A percentile compares a stretch with the other conserved stretches of the same genome.
phyloP scores from a whole-genome alignment of 1,284 basidiomycete genomes.

The Coriolopsis trogii region DNA sequence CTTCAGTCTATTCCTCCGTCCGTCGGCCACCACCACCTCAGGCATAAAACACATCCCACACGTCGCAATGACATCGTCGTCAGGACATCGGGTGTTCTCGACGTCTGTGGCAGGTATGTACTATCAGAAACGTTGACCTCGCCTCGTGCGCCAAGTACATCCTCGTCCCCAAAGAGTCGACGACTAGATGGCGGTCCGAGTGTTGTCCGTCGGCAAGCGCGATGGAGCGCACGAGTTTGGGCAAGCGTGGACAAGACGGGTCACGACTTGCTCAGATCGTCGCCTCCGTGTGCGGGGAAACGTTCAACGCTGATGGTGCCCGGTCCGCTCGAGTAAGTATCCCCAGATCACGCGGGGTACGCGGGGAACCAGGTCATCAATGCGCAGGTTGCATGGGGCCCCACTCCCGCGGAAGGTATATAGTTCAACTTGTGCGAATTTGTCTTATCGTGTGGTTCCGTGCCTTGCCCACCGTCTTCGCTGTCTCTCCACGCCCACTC shows the following conservation, averaged over 20 bases:
- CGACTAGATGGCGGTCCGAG: too few relatives aligned
- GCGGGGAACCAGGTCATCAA: constrained; percentile 10
- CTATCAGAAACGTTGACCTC: too few relatives aligned
- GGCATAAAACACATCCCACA: too few relatives aligned
- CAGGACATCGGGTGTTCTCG: too few relatives aligned
- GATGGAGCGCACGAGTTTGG: too few relatives aligned
- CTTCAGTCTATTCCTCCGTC: too few relatives aligned
- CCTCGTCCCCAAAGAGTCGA: too few relatives aligned
- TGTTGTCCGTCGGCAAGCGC: too few relatives aligned
- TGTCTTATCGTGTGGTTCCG: constrained; percentile 9
- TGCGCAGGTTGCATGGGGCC: constrained; percentile 23
- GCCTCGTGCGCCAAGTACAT: too few relatives aligned
- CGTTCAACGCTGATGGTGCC: constrained; percentile 11
- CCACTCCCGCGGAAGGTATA: constrained; percentile 16
- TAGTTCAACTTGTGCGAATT: constrained; percentile 9
- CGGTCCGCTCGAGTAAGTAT: constrained; percentile 16
- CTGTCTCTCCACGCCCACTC: constrained; percentile 3
- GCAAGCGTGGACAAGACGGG: background rate
- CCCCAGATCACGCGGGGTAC: constrained; percentile 25
- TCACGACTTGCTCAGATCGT: background rate
- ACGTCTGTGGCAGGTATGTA: too few relatives aligned
- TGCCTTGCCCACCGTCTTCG: constrained; percentile 11
- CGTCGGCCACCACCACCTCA: too few relatives aligned
- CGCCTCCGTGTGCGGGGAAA: constrained; percentile 6
- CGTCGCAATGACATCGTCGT: too few relatives aligned